A percentile compares a stretch with the other conserved stretches of the same genome.
Evolutionary conservation across 2,329 filamentous ascomycete species (phyloP).

Genomic region (Botrytis sinoallii): DNA sequence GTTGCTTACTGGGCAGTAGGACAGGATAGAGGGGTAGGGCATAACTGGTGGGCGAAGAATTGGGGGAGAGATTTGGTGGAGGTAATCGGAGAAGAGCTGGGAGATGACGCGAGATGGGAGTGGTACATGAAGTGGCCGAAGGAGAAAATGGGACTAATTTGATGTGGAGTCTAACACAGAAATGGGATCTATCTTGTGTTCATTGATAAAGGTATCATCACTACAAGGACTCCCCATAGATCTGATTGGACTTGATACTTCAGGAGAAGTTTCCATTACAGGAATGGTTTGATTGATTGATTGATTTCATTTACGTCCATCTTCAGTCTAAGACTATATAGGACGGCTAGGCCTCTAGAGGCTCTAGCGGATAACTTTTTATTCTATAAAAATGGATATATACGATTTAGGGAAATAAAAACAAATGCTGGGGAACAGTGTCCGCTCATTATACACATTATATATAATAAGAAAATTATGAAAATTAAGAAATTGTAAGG

Average conservation of each 20-base stretch:
- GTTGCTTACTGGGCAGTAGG: constrained; percentile 14
- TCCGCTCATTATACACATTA: too few relatives aligned
- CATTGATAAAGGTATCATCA: neutral
- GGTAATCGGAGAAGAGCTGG: neutral
- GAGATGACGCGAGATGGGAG: neutral
- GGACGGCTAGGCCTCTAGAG: too few relatives aligned
- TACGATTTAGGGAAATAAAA: too few relatives aligned
- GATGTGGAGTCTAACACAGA: neutral
- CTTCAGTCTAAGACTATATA: too few relatives aligned
- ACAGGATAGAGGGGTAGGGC: constrained; percentile 11
- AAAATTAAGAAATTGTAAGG: too few relatives aligned
- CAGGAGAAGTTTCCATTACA: neutral
- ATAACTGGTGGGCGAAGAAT: constrained; percentile 18
- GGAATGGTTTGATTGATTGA: neutral
- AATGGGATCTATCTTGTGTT: neutral
- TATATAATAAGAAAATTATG: too few relatives aligned
- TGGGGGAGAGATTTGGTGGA: constrained; percentile 11
- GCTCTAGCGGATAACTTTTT: too few relatives aligned
- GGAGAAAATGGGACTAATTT: neutral
- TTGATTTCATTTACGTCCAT: too few relatives aligned
- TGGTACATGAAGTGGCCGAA: constrained; percentile 11
- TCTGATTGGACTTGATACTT: neutral
- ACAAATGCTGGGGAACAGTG: too few relatives aligned
- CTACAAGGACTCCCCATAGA: neutral
- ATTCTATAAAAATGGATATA: too few relatives aligned